Evolutionary conservation across 2,329 filamentous ascomycete species (phyloP).

Genomic region (Leptosphaerulina australis): DNA sequence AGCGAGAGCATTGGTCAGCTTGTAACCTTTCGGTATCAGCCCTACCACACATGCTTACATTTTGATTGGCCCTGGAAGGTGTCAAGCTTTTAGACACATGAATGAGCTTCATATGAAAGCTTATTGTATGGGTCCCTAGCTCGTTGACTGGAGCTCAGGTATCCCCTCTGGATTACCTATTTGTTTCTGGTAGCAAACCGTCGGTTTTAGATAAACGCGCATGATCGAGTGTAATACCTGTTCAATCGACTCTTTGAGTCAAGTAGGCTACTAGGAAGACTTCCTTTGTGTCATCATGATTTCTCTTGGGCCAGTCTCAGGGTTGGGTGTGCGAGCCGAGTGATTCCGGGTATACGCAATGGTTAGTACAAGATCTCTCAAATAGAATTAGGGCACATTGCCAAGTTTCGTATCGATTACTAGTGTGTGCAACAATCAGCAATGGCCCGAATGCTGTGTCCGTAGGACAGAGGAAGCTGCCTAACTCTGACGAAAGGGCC

Average conservation of each 20-base stretch:
- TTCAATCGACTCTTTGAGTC: too few relatives aligned
- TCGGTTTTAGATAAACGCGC: not conserved
- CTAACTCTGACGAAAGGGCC: not conserved
- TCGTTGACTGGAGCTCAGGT: slow-evolving; percentile 2
- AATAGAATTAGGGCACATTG: too few relatives aligned
- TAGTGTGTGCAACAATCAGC: not conserved
- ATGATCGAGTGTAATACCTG: not conserved
- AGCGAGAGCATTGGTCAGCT: slow-evolving; percentile 10
- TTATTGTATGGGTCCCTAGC: slow-evolving; percentile 2
- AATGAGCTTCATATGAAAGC: not conserved
- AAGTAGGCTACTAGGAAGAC: not conserved
- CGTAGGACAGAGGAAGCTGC: not conserved
- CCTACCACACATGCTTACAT: not conserved
- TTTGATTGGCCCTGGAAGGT: not conserved
- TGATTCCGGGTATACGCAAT: not conserved
- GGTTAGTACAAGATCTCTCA: too few relatives aligned
- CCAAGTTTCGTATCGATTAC: too few relatives aligned
- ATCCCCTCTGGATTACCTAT: not conserved
- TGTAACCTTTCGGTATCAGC: slow-evolving; percentile 9
- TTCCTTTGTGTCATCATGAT: not conserved
- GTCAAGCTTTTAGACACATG: not conserved
- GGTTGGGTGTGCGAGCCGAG: slow-evolving; percentile 3
- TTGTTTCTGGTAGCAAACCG: not conserved
- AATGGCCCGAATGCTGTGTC: too few relatives aligned
- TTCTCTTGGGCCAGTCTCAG: not conserved